Evolutionary conservation across 2,329 filamentous ascomycete genomes (phyloP), one percentile per base, ranked within the genome.

Genomic region (Phialophora chinensis): DNA sequence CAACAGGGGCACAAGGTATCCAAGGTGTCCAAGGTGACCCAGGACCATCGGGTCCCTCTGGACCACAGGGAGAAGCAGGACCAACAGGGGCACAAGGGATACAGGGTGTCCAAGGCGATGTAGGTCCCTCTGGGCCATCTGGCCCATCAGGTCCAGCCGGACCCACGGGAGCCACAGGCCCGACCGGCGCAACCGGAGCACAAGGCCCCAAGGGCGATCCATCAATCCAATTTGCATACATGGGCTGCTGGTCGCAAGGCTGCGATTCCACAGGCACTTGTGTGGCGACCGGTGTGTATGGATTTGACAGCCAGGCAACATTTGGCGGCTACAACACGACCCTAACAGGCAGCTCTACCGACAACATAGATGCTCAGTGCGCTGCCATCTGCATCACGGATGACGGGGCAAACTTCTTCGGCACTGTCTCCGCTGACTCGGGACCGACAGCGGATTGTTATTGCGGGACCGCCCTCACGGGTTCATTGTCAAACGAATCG

Each of bases 311-410:
- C 42, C 20, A n/a, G 27, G n/a, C 50, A 14, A 66, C 42, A 1
- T 35, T 25, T 4, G 67, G 67, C 35, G 67, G 67, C 20, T 69
- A 57, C 44, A 57, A 54, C 29, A 27, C 62, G 4, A 67, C 66
- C 10, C 55, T 63, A n/a, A 63, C 59, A 10, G 58, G 61, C 66
- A 59, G 33, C 23, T 63, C 38, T 10, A 62, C 53, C 2, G 17
- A 27, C 29, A 68, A 66, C 56, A 59, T 62, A 14, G 68, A 65
- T 29, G 52, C 53, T 17, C 68, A 68, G 42, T 70, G 68, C 63
- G 57, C 68, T 2, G 56, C 50, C 2, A 27, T 54, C n/a, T 70
- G 68, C 33, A 60, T 70, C 35, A 60, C 42, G 31, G 31, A 60
- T 20, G 52, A 25, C 38, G 56, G 57, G 20, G 33, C 50, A 17